phyloP scores from a whole-genome alignment of 805 yeast genomes.

The Grigorovia transvaalensis region DNA sequence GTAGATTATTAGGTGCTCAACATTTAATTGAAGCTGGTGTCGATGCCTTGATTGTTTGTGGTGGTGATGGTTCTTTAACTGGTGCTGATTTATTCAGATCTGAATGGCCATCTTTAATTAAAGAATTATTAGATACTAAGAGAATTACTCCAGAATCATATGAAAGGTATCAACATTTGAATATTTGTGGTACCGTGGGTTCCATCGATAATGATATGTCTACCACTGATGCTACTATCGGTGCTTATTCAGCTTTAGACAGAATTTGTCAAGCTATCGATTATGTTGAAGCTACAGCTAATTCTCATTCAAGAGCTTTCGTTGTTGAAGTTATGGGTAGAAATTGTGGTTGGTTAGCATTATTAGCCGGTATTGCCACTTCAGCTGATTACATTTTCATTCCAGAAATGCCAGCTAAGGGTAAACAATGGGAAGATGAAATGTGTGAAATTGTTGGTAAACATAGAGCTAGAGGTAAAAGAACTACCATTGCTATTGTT shows the following conservation, averaged over 20 bases:
- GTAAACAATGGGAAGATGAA: constrained; percentile 55
- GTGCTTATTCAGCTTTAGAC: constrained; percentile 69
- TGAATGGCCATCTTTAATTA: constrained; percentile 66
- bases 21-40: constrained; percentile 63
- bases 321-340: constrained; percentile 85
- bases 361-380: constrained; percentile 71
- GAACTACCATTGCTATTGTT: constrained; percentile 70
- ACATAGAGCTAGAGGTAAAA: constrained; percentile 62
- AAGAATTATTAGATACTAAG: constrained; percentile 42
- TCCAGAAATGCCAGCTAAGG: constrained; percentile 67
- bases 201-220: constrained; percentile 82
- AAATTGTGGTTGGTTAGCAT: constrained; percentile 82
- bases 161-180: constrained; percentile 43
- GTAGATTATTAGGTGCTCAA: constrained; percentile 52
- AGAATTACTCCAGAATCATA: constrained; percentile 38
- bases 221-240: constrained; percentile 75
- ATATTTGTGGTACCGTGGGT: constrained; percentile 68
- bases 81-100: constrained; percentile 70
- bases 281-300: constrained; percentile 76
- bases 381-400: constrained; percentile 74
- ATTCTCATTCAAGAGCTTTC: constrained; percentile 73
- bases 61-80: constrained; percentile 77
- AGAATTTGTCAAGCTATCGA: constrained; percentile 64
- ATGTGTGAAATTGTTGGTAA: constrained; percentile 51
- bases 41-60: constrained; percentile 70